Base-by-base conservation (phyloP, 2,329 filamentous ascomycete species). In the Pyrenophora seminiperda region DNA sequence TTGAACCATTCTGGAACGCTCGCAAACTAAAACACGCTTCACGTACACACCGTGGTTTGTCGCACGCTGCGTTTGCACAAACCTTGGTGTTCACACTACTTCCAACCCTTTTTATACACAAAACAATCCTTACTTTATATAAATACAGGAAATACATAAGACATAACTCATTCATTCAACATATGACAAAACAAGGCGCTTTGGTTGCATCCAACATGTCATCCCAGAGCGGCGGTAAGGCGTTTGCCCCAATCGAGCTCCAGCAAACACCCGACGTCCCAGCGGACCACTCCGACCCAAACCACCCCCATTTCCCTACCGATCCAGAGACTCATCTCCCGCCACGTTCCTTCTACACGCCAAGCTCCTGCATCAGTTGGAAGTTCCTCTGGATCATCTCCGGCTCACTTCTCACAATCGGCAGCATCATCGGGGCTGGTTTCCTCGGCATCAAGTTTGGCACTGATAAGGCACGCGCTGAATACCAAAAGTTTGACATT, bases 231-330 rank as follows among this genome's bases (percentile, higher is more conserved):
- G 5, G n/a, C 4, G 30, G 13, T 17, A 38, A 29, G n/a, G 24
- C n/a, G 14, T 7, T 33, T 13, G 17, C 45, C 22, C 10, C 7
- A 2, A 34, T 49, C 3, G 3, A 37, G 3, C 18, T 32, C 7
- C 36, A 50, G 19, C 22, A 2, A 3, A 53, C 37, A n/a, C n/a
- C n/a, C 2, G 41, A 37, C 15, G 45, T 53, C 2, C 41, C 41
- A 37, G 45, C 38, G 1, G 50, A 53, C 10, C 22, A 37, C 37
- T 18, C 32, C 24, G 46, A 53, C 5, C 24, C 41, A 0, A 53
- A 53, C 32, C 36, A 53, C 27, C 45, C 41, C 1, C 37, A 53
- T n/a, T 53, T 49, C 3, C 41, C 41, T 1, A 31, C 24, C 3
- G 41, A 53, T 32, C 3, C 43, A 0, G 41, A 50, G 30, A 17